Evolutionary conservation across 495 filamentous ascomycete species (phyloP).

Genomic region (Aspergillus cristatus): DNA sequence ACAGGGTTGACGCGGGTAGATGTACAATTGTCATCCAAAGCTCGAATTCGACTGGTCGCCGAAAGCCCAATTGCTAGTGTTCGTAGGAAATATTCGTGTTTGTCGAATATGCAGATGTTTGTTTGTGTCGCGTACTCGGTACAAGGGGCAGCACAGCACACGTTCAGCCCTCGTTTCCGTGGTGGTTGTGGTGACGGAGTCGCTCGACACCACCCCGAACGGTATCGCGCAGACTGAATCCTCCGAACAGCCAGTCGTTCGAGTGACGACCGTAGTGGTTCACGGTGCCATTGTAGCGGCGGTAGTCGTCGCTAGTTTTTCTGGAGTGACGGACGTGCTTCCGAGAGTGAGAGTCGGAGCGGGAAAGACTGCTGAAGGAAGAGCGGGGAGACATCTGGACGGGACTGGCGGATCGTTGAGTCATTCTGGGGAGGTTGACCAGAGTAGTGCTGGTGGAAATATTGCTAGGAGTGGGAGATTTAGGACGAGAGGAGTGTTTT

Average conservation of each 20-base stretch:
- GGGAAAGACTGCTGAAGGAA: slow-evolving; percentile 11
- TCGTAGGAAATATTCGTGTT: too few relatives aligned
- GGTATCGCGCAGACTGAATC: slow-evolving; percentile 39
- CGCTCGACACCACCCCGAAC: slow-evolving; percentile 40
- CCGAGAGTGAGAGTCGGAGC: slow-evolving; percentile 7
- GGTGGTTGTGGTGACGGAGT: slow-evolving; percentile 37
- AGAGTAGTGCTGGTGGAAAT: slow-evolving; percentile 4
- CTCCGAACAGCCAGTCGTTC: slow-evolving; percentile 42
- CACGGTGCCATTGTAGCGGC: slow-evolving; percentile 32
- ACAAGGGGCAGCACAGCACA: too few relatives aligned
- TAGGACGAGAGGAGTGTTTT: slow-evolving; percentile 5
- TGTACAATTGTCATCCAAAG: too few relatives aligned
- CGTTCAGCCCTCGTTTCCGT: slow-evolving; percentile 19
- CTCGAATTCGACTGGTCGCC: too few relatives aligned
- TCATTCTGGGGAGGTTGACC: slow-evolving; percentile 11
- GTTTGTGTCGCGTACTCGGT: too few relatives aligned
- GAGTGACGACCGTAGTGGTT: slow-evolving; percentile 40
- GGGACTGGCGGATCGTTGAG: slow-evolving; percentile 14
- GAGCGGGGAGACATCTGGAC: slow-evolving; percentile 14
- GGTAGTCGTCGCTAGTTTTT: slow-evolving; percentile 27
- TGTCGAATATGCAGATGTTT: too few relatives aligned
- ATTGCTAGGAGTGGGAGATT: slow-evolving; percentile 12
- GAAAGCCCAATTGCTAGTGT: too few relatives aligned
- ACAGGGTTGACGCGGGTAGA: too few relatives aligned
- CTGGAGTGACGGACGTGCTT: slow-evolving; percentile 12